phyloP scores from a whole-genome alignment of 805 yeast genomes.

The Saccharomycopsis synnaedendra region DNA sequence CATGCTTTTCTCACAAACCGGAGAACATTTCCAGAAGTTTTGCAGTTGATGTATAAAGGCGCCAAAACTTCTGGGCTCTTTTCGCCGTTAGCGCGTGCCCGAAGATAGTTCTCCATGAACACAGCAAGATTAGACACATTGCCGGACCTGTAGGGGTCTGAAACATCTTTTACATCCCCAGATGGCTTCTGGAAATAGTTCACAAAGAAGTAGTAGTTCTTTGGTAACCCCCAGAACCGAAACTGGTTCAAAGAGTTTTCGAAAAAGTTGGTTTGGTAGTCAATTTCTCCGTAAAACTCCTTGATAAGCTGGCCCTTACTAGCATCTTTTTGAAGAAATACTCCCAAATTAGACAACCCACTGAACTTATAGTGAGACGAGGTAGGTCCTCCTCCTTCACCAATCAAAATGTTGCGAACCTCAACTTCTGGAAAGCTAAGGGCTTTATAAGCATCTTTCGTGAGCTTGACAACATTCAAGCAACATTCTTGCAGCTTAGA shows the following conservation, averaged over 20 bases:
- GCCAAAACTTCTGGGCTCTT: background rate
- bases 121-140: conserved; percentile 5
- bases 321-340: conserved; percentile 33
- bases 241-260: conserved; percentile 67
- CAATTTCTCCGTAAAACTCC: conserved; percentile 67
- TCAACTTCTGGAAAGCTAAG: conserved; percentile 1
- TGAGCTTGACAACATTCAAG: background rate
- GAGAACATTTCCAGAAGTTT: conserved; percentile 59
- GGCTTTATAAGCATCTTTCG: background rate
- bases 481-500: background rate
- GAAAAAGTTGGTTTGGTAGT: conserved; percentile 51
- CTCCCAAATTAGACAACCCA: conserved; percentile 62
- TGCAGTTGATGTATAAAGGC: conserved; percentile 13
- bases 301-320: conserved; percentile 39
- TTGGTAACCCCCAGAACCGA: conserved; percentile 56
- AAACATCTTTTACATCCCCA: background rate
- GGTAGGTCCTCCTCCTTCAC: conserved; percentile 15
- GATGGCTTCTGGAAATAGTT: conserved; percentile 3
- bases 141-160: conserved; percentile 2
- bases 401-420: conserved; percentile 28
- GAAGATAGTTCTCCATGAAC: conserved; percentile 1
- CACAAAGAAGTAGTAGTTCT: conserved; percentile 18
- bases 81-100: background rate
- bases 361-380: conserved; percentile 26
- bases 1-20: conserved; percentile 71